Evolutionary conservation across 75 land plant species (phyloP).

Genomic region (Pseudotsuga menziesii): DNA sequence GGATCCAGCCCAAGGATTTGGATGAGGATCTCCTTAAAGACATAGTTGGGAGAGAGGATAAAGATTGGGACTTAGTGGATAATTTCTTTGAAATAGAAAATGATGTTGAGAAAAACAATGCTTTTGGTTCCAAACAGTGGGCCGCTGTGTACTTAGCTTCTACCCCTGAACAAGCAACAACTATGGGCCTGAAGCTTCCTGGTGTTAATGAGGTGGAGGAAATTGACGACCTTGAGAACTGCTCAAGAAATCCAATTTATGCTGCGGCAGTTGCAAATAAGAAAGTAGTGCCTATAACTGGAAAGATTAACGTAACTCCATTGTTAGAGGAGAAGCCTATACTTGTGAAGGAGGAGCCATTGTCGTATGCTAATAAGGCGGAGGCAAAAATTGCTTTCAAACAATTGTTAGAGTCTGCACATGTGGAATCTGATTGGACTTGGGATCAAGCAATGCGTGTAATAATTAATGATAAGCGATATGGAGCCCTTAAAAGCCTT

Average conservation of each 20-base stretch:
- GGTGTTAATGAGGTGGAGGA: slow-evolving; percentile 94
- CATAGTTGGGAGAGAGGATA: slow-evolving; percentile 23
- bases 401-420: slow-evolving; percentile 74
- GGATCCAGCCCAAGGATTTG: too few relatives aligned
- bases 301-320: slow-evolving; percentile 63
- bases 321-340: slow-evolving; percentile 54
- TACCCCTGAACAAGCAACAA: slow-evolving; percentile 95
- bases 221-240: too few relatives aligned
- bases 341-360: slow-evolving; percentile 60
- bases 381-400: slow-evolving; percentile 95
- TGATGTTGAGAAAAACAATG: slow-evolving; percentile 16
- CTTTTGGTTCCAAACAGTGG: slow-evolving; percentile 79
- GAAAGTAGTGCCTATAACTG: slow-evolving; percentile 56
- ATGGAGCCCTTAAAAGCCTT: slow-evolving; percentile 86
- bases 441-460: slow-evolving; percentile 99
- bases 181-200: slow-evolving; percentile 79
- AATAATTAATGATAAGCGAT: slow-evolving; percentile 90
- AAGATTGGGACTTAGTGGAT: slow-evolving; percentile 62
- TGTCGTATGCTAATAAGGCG: slow-evolving; percentile 67
- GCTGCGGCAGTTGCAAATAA: too few relatives aligned
- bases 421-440: slow-evolving; percentile 92
- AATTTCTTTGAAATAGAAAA: slow-evolving; percentile 39
- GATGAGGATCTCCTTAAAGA: too few relatives aligned
- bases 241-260: too few relatives aligned
- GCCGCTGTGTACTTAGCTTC: slow-evolving; percentile 93